Evolutionary conservation across 108 stramenopile species (phyloP).

Genomic region (Pseudonitzschia pungens): DNA sequence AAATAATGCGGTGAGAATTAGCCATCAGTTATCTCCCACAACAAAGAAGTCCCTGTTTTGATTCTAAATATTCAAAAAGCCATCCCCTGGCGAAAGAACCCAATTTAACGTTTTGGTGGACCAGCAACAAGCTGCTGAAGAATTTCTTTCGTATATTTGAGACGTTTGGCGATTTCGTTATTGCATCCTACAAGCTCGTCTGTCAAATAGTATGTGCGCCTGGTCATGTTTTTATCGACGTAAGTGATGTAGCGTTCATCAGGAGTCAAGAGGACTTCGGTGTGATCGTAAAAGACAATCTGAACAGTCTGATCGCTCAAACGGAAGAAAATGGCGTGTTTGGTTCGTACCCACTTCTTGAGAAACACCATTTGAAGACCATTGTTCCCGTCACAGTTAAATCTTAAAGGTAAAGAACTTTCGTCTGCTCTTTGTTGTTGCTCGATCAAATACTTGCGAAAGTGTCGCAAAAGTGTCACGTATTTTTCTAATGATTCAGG

Average conservation of each 20-base stretch:
- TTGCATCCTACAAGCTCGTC: conserved; percentile 69
- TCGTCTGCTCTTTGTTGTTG: conserved; percentile 77
- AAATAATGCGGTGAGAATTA: background rate
- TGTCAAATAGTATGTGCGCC: conserved; percentile 65
- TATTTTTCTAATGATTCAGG: conserved; percentile 91
- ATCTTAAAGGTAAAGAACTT: conserved; percentile 5
- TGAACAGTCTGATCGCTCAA: conserved; percentile 96
- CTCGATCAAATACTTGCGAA: conserved; percentile 94
- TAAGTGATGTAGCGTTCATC: conserved; percentile 84
- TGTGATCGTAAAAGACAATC: conserved; percentile 93
- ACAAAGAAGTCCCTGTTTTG: conserved; percentile 1
- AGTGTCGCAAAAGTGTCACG: conserved; percentile 94
- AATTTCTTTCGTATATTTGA: conserved; percentile 93
- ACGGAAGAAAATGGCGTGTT: conserved; percentile 96
- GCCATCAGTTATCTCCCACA: background rate
- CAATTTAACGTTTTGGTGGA: conserved; percentile 41
- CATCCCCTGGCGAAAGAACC: conserved; percentile 8
- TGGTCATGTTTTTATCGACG: conserved; percentile 83
- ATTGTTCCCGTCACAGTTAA: background rate
- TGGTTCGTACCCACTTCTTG: conserved; percentile 98
- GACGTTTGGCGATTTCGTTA: conserved; percentile 82
- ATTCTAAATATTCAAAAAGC: background rate
- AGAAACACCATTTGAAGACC: conserved; percentile 71
- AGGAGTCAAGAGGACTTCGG: conserved; percentile 88
- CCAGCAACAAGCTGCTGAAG: conserved; percentile 76